These are phyloP conservation scores for Talaromyces stipitatus DNA, from an alignment of 495 filamentous ascomycete species.

Conservation along the genomic window DNA sequence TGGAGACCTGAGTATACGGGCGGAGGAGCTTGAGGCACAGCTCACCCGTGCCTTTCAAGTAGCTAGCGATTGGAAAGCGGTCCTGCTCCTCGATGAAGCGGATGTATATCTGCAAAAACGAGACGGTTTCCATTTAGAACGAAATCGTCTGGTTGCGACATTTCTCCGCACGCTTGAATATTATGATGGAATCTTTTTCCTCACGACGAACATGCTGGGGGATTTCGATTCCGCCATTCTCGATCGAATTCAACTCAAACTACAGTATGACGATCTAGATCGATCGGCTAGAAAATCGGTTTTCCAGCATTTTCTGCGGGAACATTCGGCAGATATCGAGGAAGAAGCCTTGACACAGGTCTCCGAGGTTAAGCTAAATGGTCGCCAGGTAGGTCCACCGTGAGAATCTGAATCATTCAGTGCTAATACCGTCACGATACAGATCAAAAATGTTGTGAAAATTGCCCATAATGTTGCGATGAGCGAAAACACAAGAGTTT, in stretches of 20 bases:
- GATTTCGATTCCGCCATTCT: conserved; percentile 45
- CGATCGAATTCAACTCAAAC: conserved; percentile 41
- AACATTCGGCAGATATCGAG: not conserved
- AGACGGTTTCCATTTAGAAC: conserved; percentile 20
- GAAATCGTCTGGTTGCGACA: conserved; percentile 40
- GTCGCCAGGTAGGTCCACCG: conserved; percentile 16
- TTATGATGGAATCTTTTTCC: conserved; percentile 55
- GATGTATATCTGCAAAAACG: conserved; percentile 39
- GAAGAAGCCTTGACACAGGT: not conserved
- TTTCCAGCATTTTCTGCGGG: conserved; percentile 24
- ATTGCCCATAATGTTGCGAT: conserved; percentile 4
- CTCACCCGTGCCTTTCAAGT: not conserved
- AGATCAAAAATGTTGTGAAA: conserved; percentile 4
- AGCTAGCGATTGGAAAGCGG: conserved; percentile 29
- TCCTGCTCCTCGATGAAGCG: conserved; percentile 39
- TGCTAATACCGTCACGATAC: not conserved
- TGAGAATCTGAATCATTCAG: conserved; percentile 2
- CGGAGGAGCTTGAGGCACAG: conserved; percentile 2
- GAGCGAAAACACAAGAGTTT: not conserved
- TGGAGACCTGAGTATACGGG: not conserved
- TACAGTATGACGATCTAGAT: conserved; percentile 40
- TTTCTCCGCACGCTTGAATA: conserved; percentile 47
- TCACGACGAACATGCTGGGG: conserved; percentile 47
- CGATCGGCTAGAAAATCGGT: conserved; percentile 17
- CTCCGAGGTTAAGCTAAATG: not conserved